Percentiles rank a stretch among this genome's conserved stretches.
Evolutionary conservation across 306 rosid species (phyloP).

Genomic region (Prunus mira): DNA sequence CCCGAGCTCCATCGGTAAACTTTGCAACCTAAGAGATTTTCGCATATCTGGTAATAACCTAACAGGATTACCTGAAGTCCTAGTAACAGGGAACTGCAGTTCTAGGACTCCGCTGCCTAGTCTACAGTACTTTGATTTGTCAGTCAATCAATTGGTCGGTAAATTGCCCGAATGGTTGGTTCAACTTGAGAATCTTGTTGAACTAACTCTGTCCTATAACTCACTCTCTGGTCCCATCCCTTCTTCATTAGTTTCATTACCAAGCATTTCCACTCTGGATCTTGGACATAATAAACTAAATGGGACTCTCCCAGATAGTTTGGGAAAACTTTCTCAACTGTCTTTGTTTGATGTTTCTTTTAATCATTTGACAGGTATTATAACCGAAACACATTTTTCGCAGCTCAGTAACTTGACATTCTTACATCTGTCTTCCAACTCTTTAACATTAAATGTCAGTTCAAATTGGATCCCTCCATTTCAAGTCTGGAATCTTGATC

Average conservation of each 20-base stretch:
- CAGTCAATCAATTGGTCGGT: slow-evolving; percentile 29
- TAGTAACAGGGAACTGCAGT: slow-evolving; percentile 19
- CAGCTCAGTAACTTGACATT: slow-evolving; percentile 9
- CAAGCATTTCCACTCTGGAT: slow-evolving; percentile 5
- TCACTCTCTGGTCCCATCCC: slow-evolving; percentile 36
- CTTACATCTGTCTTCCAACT: slow-evolving; percentile 28
- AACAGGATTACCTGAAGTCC: slow-evolving; percentile 34
- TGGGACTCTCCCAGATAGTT: slow-evolving; percentile 41
- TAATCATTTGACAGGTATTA: slow-evolving; percentile 37
- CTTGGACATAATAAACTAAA: slow-evolving; percentile 31
- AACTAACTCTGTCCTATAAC: slow-evolving; percentile 19
- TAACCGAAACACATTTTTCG: slow-evolving; percentile 38
- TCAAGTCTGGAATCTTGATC: neutral
- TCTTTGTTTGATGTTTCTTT: slow-evolving; percentile 28
- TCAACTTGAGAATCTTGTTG: slow-evolving; percentile 26
- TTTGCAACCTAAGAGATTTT: slow-evolving; percentile 19
- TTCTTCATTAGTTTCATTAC: slow-evolving; percentile 23
- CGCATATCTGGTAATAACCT: slow-evolving; percentile 21
- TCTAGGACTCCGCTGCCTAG: slow-evolving; percentile 24
- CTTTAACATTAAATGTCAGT: slow-evolving; percentile 29
- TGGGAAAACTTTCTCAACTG: slow-evolving; percentile 41
- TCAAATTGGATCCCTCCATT: slow-evolving; percentile 44
- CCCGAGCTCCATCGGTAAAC: slow-evolving; percentile 36
- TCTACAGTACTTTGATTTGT: neutral
- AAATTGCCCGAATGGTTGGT: slow-evolving; percentile 41